phyloP scores from a whole-genome alignment of 495 filamentous ascomycete species.

The Neurospora sublineolata region DNA sequence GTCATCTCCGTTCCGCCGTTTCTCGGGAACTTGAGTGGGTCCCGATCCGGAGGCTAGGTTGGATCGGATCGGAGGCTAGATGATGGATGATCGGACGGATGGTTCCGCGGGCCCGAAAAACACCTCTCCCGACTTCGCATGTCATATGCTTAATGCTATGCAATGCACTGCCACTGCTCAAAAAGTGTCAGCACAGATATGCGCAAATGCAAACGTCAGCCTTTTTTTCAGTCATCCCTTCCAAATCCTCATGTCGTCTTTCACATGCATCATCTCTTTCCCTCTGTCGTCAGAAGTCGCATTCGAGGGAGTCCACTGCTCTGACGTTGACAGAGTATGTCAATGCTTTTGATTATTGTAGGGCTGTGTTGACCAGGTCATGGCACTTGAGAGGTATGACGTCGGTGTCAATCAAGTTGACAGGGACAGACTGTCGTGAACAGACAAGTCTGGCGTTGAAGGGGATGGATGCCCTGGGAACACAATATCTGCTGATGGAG shows the following conservation, averaged over 20 bases:
- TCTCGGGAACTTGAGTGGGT: neutral
- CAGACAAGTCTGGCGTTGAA: neutral
- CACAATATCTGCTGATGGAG: neutral
- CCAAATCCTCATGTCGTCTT: neutral
- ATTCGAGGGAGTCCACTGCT: neutral
- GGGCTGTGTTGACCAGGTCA: neutral
- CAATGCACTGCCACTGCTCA: neutral
- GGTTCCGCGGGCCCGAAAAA: neutral
- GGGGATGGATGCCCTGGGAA: neutral
- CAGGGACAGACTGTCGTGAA: neutral
- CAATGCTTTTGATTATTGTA: neutral
- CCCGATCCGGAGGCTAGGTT: neutral
- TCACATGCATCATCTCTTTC: neutral
- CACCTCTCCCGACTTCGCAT: neutral
- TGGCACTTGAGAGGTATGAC: neutral
- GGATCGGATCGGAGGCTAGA: neutral
- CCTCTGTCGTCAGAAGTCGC: neutral
- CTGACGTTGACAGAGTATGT: neutral
- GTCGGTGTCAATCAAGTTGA: neutral
- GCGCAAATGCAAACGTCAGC: neutral
- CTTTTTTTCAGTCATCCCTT: neutral
- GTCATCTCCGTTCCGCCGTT: neutral
- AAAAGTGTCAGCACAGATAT: neutral
- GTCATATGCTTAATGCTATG: neutral
- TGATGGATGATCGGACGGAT: neutral